Base-by-base conservation (phyloP, 306 rosid species). In the Prunus mira region DNA sequence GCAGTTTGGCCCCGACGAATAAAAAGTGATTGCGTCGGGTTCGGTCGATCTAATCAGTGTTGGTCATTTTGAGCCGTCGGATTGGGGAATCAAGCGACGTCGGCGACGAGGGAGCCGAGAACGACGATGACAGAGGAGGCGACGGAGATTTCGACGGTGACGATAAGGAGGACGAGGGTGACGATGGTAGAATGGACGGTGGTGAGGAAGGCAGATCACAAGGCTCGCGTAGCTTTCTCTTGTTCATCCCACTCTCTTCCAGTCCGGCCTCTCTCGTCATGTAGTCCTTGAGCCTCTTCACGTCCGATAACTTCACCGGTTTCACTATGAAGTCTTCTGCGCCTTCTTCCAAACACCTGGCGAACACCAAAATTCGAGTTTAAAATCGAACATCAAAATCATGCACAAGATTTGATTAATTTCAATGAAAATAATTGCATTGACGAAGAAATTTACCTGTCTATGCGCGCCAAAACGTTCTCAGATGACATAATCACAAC, bases 401-500 rank as follows among this genome's bases (percentile, higher is more conserved):
- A 49, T 12, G 11, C 52, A 49, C 13, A 49, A 14, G 18, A 49
- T 3, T 11, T 12, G 17, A 49, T 49, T 13, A 49, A 12, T 49
- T 38, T 38, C 9, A 38, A 38, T 1, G 9, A 38, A 38, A 49
- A 49, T 49, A 49, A 38, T 49, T 49, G 20, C 25, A 18, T 15
- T 38, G 24, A 57, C n/a, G 19, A 18, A 58, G 41, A 62, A 13
- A 43, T 68, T 38, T 47, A 93, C 98, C 98, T 86, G 89, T 92
- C 93, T 30, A 90, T 91, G 28, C 99, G 96, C 61, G 99, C 91
- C 87, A 92, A 74, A 69, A 95, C 86, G 73, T 95, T 95, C 57
- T 95, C 99, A 5, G 99, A 95, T 9, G 99, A 95, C 99, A 95
- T 95, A 30, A 95, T 95, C 78, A 95, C 99, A 65, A 95, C 99